Evolutionary conservation across 805 yeast genomes (phyloP).

Genomic region (Phaffomyces antillensis): DNA sequence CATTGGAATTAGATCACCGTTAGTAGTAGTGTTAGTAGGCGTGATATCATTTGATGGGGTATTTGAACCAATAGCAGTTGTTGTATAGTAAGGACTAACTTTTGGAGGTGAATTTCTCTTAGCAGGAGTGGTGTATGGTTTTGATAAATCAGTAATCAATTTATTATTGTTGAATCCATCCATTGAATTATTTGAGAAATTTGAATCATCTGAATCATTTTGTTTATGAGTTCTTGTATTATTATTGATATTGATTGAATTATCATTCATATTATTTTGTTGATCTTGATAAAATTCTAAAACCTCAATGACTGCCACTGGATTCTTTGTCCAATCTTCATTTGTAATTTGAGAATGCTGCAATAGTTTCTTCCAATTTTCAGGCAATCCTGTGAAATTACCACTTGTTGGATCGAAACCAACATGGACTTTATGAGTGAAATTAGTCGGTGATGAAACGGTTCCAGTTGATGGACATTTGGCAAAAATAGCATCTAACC

Average conservation of each 20-base stretch:
- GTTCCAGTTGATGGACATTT: slow-evolving; percentile 57
- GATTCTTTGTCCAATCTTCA: slow-evolving; percentile 88
- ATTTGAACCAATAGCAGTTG: neutral
- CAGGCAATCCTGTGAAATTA: slow-evolving; percentile 87
- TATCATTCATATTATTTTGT: slow-evolving; percentile 13
- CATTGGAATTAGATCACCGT: slow-evolving; percentile 35
- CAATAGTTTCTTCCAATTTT: slow-evolving; percentile 83
- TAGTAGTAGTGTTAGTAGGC: neutral
- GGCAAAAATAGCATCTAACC: slow-evolving; percentile 85
- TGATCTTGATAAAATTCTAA: slow-evolving; percentile 65
- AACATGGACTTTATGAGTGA: slow-evolving; percentile 88
- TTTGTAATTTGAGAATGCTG: slow-evolving; percentile 84
- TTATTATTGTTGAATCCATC: slow-evolving; percentile 18
- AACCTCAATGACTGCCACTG: slow-evolving; percentile 91
- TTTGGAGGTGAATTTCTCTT: slow-evolving; percentile 36
- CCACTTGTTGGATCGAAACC: slow-evolving; percentile 83
- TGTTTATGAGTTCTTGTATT: slow-evolving; percentile 11
- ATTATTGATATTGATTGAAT: neutral
- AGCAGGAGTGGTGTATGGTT: slow-evolving; percentile 32
- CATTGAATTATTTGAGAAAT: slow-evolving; percentile 13
- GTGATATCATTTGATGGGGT: slow-evolving; percentile 5
- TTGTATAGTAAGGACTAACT: slow-evolving; percentile 20
- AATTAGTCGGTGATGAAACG: slow-evolving; percentile 90
- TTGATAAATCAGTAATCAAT: slow-evolving; percentile 38
- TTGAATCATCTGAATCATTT: slow-evolving; percentile 19